Evolutionary conservation across 1,139 yeast genomes (phyloP), one percentile per base, ranked within the genome.

Genomic region (Scheffersomyces stambukii): DNA sequence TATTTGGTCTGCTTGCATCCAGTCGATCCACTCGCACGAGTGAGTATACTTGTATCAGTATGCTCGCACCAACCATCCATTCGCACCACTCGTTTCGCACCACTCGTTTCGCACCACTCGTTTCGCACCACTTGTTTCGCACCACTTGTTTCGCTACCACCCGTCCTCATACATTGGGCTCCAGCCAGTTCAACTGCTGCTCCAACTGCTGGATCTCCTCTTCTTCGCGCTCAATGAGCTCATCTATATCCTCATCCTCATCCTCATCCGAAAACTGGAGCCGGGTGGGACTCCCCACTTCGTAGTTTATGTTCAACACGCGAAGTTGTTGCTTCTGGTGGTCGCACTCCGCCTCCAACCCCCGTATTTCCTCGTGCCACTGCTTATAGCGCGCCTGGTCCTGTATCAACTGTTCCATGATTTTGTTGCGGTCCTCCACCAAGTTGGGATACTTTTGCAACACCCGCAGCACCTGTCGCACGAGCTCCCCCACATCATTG

Each of bases 161-260:
- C n/a, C n/a, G n/a, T n/a, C n/a, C n/a, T n/a, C n/a, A n/a, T n/a
- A n/a, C n/a, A n/a, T n/a, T n/a, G n/a, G n/a, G n/a, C n/a, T n/a
- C n/a, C n/a, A n/a, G n/a, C n/a, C n/a, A n/a, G n/a, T n/a, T n/a
- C n/a, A 62, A 37, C 33, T 50, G 49, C 16, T 37, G 41, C 36
- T 66, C 70, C 22, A 65, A 46, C 14, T 41, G 46, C 19, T 36
- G 41, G 8, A 65, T 61, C 32, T 57, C 66, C 21, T 43, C 43
- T 41, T 64, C 67, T 38, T 64, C 71, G 15, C 40, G 40, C 23
- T 40, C 37, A 7, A 65, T 59, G 23, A 47, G 44, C 25, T 54
- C 60, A 29, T 60, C 69, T 6, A 64, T 39, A 32, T 57, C 60
- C 24, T 42, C 50, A 22, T 42, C 40, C 29, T 33, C 32, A 17